Evolutionary conservation across 2,329 filamentous ascomycete genomes (phyloP), one percentile per base, ranked within the genome.

Genomic region (Colletotrichum sublineola): DNA sequence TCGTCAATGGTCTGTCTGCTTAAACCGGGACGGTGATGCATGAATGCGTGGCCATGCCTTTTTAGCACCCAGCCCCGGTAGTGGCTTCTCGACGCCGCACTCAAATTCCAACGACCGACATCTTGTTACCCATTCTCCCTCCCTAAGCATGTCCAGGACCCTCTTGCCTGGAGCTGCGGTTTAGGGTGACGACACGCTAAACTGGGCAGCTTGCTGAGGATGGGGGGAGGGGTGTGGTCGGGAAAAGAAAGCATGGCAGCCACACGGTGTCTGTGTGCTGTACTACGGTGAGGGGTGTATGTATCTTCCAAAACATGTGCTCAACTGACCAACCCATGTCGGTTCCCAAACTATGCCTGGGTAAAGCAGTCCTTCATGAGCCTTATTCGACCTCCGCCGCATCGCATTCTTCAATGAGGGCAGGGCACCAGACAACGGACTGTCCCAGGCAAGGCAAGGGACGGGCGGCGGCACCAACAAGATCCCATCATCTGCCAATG

Each of bases 31-130:
- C 44, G 76, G 77, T 80, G 78, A 84, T 85, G 84, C 84, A 86
- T 80, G 82, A 80, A 81, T 83, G 83, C 82, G 83, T 85, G 82
- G 82, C 80, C 78, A 79, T 81, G 79, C 77, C 79, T 79, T 79
- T 78, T 79, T 77, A 78, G 79, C 80, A 77, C 77, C 79, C 80
- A 79, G 77, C 58, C 52, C 53, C 33, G n/a, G 56, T 60, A 48
- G 69, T 36, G 15, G 36, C 53, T 79, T 81, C 76, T 78, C 78
- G 79, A 79, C 77, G 77, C 79, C 80, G 77, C 77, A 77, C 75
- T 71, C 69, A 76, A 75, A 77, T 74, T 76, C 77, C 73, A 68
- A 77, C 73, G 73, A 73, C 74, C 66, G 75, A 20, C 68, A 46
- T 66, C 63, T 73, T 60, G 65, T 63, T 63, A 9, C 33, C 24